Evolutionary conservation across 495 filamentous ascomycete species (phyloP).

Genomic region (Penicillium canariense): DNA sequence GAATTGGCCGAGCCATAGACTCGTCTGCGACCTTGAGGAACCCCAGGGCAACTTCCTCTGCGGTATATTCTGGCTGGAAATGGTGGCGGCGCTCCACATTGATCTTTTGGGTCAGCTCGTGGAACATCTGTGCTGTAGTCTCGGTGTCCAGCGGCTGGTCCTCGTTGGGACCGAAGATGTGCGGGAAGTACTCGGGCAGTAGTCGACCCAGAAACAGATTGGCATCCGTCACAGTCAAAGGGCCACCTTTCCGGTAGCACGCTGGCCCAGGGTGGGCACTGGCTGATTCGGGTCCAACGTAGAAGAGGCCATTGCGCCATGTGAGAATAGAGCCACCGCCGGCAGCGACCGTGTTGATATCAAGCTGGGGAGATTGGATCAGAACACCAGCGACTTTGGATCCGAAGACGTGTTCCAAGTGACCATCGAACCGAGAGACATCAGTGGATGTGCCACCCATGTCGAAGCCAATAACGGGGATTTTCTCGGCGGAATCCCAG

Average conservation of each 20-base stretch:
- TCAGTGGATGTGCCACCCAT: constrained; percentile 97
- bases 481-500: constrained; percentile 82
- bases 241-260: constrained; percentile 93
- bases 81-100: constrained; percentile 59
- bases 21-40: constrained; percentile 56
- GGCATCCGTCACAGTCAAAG: constrained; percentile 89
- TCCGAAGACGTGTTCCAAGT: constrained; percentile 96
- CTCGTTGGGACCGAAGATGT: constrained; percentile 93
- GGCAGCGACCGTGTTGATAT: constrained; percentile 97
- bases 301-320: constrained; percentile 89
- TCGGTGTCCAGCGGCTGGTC: constrained; percentile 79
- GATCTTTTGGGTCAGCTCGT: constrained; percentile 74
- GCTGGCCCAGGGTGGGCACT: constrained; percentile 91
- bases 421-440: constrained; percentile 87
- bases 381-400: constrained; percentile 95
- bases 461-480: constrained; percentile 93
- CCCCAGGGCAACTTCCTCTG: constrained; percentile 81
- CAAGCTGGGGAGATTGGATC: constrained; percentile 91
- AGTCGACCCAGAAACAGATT: constrained; percentile 87
- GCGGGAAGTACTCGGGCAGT: constrained; percentile 92
- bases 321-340: constrained; percentile 88
- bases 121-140: constrained; percentile 72
- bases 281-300: constrained; percentile 93
- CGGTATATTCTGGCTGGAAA: constrained; percentile 64
- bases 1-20: constrained; percentile 53